Evolutionary conservation across 768 basidiomycete genomes (phyloP), one percentile per base, ranked within the genome.

Genomic region (Hirschioporus abietinus): DNA sequence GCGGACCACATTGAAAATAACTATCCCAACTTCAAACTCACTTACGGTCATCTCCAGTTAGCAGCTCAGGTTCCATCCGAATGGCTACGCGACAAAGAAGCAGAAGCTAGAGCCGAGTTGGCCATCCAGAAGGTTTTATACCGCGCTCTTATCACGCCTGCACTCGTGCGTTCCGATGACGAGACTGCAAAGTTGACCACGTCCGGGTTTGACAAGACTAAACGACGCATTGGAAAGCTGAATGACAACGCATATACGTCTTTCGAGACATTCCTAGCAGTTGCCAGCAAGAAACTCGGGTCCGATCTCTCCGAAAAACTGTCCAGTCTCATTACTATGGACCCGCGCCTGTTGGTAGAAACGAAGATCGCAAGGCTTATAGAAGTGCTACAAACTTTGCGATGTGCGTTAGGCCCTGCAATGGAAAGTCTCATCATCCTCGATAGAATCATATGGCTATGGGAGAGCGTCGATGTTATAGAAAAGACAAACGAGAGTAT

Each of bases 111-210:
- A 1, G 80, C 85, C 30, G 72, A 76, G n/a, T 77, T 89, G 1
- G 82, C 89, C 1, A 75, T 88, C 60, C 82, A 86, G 23, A 92
- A 92, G 72, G 84, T 91, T 60, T 84, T 86, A 12, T 93, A 88
- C 83, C 82, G 91, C 12, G 90, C 90, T 0, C 77, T 91, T 36
- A 72, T 74, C 69, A 70, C 35, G 61, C 59, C 62, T 42, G 60
- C 61, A 27, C n/a, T 23, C 30, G 25, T 52, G 4, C 58, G n/a
- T 59, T 34, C 36, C 68, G n/a, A 60, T 26, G 20, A 3, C 35
- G 66, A 25, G 23, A 61, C 2, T n/a, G 58, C 25, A 59, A 9
- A 59, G 25, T 8, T 30, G 30, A 3, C 30, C 30, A 30, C 30
- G 2, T 30, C 30, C 30, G 30, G 42, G 10, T n/a, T 36, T 36